Percentiles rank a stretch among this genome's conserved stretches.
phyloP scores from a whole-genome alignment of 495 filamentous ascomycete species.

The Talaromyces liani region DNA sequence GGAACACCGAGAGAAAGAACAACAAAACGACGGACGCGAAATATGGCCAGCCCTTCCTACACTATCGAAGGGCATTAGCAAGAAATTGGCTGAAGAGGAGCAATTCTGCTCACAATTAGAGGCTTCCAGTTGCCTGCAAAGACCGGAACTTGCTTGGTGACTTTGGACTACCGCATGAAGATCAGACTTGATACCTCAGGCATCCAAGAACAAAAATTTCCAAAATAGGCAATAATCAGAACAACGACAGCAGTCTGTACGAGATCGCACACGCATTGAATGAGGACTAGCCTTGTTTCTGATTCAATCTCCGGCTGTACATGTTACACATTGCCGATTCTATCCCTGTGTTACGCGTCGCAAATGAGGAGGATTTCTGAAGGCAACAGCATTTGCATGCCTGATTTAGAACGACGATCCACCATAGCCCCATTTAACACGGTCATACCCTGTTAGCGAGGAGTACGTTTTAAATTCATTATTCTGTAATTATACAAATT shows the following conservation, averaged over 20 bases:
- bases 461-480: neutral
- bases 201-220: neutral
- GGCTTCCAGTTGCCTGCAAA: constrained; percentile 16
- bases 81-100: constrained; percentile 19
- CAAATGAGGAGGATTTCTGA: neutral
- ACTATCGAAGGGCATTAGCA: constrained; percentile 8
- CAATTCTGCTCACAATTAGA: constrained; percentile 21
- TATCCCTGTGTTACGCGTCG: neutral
- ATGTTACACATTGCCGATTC: neutral
- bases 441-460: neutral
- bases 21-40: constrained; percentile 26
- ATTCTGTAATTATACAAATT: neutral
- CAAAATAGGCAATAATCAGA: neutral
- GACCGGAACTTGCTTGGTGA: constrained; percentile 20
- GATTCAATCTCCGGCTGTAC: neutral
- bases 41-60: constrained; percentile 35
- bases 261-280: neutral
- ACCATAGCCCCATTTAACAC: neutral
- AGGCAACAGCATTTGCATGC: neutral
- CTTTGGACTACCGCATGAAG: neutral
- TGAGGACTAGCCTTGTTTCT: neutral
- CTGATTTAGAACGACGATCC: neutral
- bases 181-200: neutral
- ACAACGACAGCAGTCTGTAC: neutral
- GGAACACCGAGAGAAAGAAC: constrained; percentile 26